Evolutionary conservation across 208 protist genomes (phyloP).

Genomic region (Phytomonas francai): DNA sequence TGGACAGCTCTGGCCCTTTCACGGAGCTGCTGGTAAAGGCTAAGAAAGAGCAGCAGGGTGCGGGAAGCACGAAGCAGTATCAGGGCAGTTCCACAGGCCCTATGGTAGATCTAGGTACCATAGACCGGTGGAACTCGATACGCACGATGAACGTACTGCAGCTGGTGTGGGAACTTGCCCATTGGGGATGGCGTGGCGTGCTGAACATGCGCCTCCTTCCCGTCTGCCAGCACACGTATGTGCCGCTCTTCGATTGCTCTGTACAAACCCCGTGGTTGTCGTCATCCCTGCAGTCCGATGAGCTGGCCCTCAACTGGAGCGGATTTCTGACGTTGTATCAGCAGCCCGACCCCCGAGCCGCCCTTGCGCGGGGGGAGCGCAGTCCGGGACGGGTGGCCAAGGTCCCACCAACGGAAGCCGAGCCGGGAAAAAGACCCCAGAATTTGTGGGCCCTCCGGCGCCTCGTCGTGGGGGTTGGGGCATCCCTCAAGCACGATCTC

Average conservation of each 20-base stretch:
- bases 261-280: slow-evolving; percentile 34
- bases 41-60: background rate
- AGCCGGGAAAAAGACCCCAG: background rate
- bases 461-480: slow-evolving; percentile 50
- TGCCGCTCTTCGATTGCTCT: slow-evolving; percentile 35
- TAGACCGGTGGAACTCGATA: slow-evolving; percentile 3
- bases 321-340: slow-evolving; percentile 32
- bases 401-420: slow-evolving; percentile 2
- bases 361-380: too few relatives aligned
- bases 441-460: slow-evolving; percentile 36
- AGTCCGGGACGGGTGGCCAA: background rate
- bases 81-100: too few relatives aligned
- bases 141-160: slow-evolving; percentile 30
- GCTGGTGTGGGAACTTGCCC: slow-evolving; percentile 23
- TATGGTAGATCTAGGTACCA: slow-evolving; percentile 2
- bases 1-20: too few relatives aligned
- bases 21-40: too few relatives aligned
- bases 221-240: slow-evolving; percentile 5
- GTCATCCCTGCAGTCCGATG: slow-evolving; percentile 36
- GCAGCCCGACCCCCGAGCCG: background rate
- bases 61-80: background rate
- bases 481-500: slow-evolving; percentile 61
- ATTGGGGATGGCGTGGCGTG: slow-evolving; percentile 19
- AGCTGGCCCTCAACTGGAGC: slow-evolving; percentile 29
- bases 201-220: slow-evolving; percentile 30